phyloP scores from a whole-genome alignment of 179 eudicot species.

The Actinidia chinensis region DNA sequence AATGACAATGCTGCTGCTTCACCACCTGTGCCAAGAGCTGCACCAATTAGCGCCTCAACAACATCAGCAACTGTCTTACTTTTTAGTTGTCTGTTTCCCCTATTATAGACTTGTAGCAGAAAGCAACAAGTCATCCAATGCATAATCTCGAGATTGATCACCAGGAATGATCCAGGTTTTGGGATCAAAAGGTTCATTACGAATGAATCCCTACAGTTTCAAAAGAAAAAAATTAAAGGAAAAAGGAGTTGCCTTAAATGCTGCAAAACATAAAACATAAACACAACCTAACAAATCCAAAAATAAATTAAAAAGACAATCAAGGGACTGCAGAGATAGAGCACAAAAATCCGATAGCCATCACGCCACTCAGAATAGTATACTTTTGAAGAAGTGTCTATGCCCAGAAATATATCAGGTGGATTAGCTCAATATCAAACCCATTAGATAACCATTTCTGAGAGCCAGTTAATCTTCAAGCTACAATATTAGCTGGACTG shows the following conservation, averaged over 20 bases:
- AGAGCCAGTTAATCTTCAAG: not conserved
- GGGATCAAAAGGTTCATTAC: constrained; percentile 65
- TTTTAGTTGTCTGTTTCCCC: constrained; percentile 46
- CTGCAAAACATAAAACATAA: not conserved
- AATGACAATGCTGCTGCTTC: constrained; percentile 70
- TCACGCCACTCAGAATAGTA: not conserved
- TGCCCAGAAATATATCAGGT: not conserved
- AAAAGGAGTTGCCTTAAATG: not conserved
- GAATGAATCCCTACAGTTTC: constrained; percentile 76
- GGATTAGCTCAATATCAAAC: not conserved
- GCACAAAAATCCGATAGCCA: not conserved
- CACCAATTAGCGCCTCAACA: constrained; percentile 92
- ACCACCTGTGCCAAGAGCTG: constrained; percentile 62
- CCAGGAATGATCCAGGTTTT: constrained; percentile 79
- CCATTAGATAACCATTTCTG: not conserved
- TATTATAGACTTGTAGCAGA: constrained; percentile 38
- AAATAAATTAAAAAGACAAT: not conserved
- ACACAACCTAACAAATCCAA: not conserved
- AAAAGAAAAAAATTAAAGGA: not conserved
- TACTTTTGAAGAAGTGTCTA: not conserved
- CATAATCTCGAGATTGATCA: constrained; percentile 30
- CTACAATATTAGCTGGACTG: not conserved
- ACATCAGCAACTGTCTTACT: constrained; percentile 81
- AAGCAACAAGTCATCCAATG: constrained; percentile 43
- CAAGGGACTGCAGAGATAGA: not conserved